Conservation (phyloP, 106 monocot species). For the Acorus gramineus region DNA sequence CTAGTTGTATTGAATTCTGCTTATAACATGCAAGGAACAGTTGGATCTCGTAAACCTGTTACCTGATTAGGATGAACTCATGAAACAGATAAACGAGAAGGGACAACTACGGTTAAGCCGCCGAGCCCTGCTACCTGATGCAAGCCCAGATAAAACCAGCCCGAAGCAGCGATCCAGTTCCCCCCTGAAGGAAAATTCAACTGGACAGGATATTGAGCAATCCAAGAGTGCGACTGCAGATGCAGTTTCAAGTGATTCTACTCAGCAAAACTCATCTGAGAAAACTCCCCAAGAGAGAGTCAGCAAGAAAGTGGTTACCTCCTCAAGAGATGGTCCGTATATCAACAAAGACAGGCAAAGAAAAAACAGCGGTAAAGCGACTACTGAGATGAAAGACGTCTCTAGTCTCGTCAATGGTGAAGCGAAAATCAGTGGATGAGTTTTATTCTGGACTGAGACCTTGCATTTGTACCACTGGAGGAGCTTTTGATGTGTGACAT, state of each 20-base stretch:
- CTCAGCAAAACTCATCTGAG: constrained; percentile 10
- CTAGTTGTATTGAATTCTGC: neutral
- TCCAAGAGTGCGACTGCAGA: constrained; percentile 5
- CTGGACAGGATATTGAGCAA: neutral
- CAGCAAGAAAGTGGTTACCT: constrained; percentile 6
- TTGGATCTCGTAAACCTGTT: neutral
- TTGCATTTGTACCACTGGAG: too few species aligned
- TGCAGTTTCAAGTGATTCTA: constrained; percentile 9
- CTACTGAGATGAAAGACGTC: constrained; percentile 12
- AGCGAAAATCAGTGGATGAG: constrained; percentile 11
- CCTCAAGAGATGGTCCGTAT: constrained; percentile 15
- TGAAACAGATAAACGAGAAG: constrained; percentile 75
- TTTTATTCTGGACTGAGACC: too few species aligned
- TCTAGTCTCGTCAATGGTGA: constrained; percentile 16
- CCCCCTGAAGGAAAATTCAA: constrained; percentile 23
- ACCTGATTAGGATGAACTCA: too few species aligned
- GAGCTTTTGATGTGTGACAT: too few species aligned
- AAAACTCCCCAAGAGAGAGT: constrained; percentile 20
- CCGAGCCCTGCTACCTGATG: constrained; percentile 72
- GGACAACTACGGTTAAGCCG: constrained; percentile 81
- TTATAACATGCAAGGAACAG: neutral
- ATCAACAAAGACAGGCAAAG: constrained; percentile 23
- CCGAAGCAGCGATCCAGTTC: constrained; percentile 17
- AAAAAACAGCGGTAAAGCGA: constrained; percentile 13
- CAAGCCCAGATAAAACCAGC: constrained; percentile 13